Base-by-base conservation (phyloP, 441 rosid genomes). In the Breynia disticha region DNA sequence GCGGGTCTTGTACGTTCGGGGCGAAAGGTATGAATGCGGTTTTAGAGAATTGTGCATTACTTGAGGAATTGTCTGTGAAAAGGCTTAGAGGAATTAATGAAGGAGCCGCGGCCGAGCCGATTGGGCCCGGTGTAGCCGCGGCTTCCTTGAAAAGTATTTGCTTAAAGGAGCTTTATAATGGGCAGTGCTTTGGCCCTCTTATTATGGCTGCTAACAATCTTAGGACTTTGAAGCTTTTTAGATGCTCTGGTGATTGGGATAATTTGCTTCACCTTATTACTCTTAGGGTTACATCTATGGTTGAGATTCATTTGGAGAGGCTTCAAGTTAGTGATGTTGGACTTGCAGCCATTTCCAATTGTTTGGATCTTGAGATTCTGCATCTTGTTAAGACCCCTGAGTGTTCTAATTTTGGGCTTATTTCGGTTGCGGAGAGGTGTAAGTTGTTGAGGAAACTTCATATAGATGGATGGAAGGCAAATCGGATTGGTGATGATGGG, bases 201-300 rank as follows among this genome's bases (percentile, higher is more conserved):
- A 65, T 84, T 15, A 73, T 60, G 3, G 93, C 81, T 22, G 77
- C 89, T 1, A 82, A 77, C 76, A 71, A 76, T 64, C 74, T 87
- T 19, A 67, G 63, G 57, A 73, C 85, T 46, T 62, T 85, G 69
- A 80, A 81, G 70, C 79, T 85, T 61, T 76, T 75, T 51, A 85
- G 80, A 64, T 85, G 94, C 68, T 76, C 82, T 53, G 91, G 93
- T 16, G 84, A 87, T 65, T 84, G 93, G 95, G 93, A 87, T 64
- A 70, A 72, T 70, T 60, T 87, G 61, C 67, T 84, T 43, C 73
- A 80, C 46, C 60, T 53, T 16, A 69, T 76, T 17, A 65, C 74
- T 8, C 71, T 68, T 68, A 68, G 70, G 39, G 84, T 76, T 1
- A 59, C 66, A 10, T 65, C 66, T 37, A 60, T 86, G 59, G 72